Conservation (phyloP, 2,329 filamentous ascomycete genomes). For the Aureobasidium leucospermi region DNA sequence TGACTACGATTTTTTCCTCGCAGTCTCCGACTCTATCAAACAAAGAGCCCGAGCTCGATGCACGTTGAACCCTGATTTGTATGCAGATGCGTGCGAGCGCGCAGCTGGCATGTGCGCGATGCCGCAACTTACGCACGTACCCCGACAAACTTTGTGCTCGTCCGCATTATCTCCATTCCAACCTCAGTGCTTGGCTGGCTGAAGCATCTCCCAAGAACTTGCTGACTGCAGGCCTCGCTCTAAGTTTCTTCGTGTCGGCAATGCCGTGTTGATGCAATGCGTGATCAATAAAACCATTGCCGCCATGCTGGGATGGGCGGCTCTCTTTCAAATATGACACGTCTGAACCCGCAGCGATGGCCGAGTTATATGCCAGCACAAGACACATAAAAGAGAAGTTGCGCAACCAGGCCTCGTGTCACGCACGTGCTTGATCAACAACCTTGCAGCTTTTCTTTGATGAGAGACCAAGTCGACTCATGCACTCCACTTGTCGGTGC, state of each 20-base stretch:
- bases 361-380: too few species aligned
- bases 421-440: background rate
- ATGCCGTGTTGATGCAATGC: too few species aligned
- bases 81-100: background rate
- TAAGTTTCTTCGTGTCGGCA: too few species aligned
- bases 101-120: background rate
- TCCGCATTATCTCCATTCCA: background rate
- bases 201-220: background rate
- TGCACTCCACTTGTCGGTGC: background rate
- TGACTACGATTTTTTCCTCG: background rate
- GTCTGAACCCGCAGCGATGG: too few species aligned
- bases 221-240: background rate
- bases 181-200: background rate
- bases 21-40: background rate
- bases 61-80: background rate
- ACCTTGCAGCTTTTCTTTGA: background rate
- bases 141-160: background rate
- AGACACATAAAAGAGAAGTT: background rate
- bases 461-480: background rate
- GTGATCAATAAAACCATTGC: too few species aligned
- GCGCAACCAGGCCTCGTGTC: background rate
- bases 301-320: too few species aligned
- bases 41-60: slow-evolving; percentile 1
- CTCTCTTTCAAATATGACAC: too few species aligned
- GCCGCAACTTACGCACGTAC: background rate